Conservation (phyloP, 331 rosid species). For the Erythrophleum ivorense region DNA sequence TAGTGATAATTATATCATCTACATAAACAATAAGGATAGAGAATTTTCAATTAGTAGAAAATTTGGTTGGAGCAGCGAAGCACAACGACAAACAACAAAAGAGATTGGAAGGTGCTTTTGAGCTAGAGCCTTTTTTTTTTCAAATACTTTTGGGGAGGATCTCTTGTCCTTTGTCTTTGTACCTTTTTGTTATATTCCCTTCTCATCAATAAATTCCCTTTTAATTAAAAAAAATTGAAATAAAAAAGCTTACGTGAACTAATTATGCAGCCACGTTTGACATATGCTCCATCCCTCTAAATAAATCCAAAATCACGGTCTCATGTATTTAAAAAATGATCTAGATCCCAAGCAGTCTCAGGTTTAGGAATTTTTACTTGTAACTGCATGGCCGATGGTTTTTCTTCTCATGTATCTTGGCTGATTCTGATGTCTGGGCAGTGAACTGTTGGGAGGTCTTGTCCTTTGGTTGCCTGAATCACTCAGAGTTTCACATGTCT, state of each 20-base stretch:
- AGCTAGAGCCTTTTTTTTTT: too few relatives aligned
- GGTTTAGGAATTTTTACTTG: not conserved
- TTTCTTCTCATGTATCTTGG: not conserved
- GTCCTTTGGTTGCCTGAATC: not conserved
- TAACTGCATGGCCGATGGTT: not conserved
- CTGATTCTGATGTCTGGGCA: not conserved
- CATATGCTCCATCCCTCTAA: not conserved
- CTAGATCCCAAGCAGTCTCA: not conserved
- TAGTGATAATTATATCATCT: too few relatives aligned
- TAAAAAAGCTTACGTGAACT: not conserved
- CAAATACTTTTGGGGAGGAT: too few relatives aligned
- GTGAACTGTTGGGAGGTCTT: not conserved
- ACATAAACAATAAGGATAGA: too few relatives aligned
- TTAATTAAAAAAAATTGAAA: not conserved
- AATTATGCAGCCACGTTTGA: not conserved
- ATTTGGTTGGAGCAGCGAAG: too few relatives aligned
- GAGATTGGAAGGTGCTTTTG: too few relatives aligned
- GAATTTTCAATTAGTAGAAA: too few relatives aligned
- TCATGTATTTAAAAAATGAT: not conserved
- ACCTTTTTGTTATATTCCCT: not conserved
- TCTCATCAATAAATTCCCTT: not conserved
- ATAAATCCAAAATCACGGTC: not conserved
- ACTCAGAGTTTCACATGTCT: constrained; percentile 28
- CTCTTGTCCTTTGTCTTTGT: too few relatives aligned
- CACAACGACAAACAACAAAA: too few relatives aligned